A percentile compares a stretch with the other conserved stretches of the same genome.
phyloP scores from a whole-genome alignment of 2,329 filamentous ascomycete genomes.

The Fusarium bactridioides region DNA sequence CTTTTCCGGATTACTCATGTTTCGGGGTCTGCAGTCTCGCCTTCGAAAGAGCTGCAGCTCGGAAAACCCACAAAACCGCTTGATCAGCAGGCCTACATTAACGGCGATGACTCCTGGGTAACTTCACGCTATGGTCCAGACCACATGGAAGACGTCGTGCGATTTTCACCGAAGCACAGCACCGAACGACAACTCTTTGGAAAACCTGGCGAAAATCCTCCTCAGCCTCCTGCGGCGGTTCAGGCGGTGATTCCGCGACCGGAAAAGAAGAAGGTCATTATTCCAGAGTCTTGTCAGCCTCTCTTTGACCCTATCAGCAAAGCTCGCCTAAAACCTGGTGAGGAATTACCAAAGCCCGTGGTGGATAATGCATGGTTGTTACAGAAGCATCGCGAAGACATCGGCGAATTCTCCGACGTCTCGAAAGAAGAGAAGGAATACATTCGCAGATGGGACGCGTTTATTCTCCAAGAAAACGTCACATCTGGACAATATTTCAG shows the following conservation, averaged over 20 bases:
- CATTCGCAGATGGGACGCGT: constrained; percentile 66
- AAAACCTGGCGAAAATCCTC: constrained; percentile 30
- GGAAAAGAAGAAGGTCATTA: constrained; percentile 46
- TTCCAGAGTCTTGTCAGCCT: constrained; percentile 60
- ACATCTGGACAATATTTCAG: constrained; percentile 62
- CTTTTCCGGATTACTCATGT: constrained; percentile 51
- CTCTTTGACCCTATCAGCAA: constrained; percentile 68
- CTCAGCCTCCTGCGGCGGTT: constrained; percentile 6
- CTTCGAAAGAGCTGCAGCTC: constrained; percentile 53
- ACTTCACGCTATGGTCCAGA: constrained; percentile 52
- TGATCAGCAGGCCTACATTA: constrained; percentile 53
- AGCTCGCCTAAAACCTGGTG: constrained; percentile 57
- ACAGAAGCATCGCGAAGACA: constrained; percentile 66
- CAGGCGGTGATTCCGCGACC: constrained; percentile 6
- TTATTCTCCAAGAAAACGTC: constrained; percentile 59
- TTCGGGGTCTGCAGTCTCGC: constrained; percentile 40
- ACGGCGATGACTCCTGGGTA: constrained; percentile 57
- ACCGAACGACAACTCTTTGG: constrained; percentile 37
- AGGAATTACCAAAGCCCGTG: constrained; percentile 53
- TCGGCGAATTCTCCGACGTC: constrained; percentile 65
- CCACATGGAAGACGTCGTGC: constrained; percentile 38
- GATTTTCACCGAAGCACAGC: constrained; percentile 34
- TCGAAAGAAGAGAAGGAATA: constrained; percentile 64
- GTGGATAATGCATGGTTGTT: constrained; percentile 63
- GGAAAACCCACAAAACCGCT: constrained; percentile 54